Evolutionary conservation across 1,139 yeast species (phyloP), one percentile per base, ranked within the genome.

Genomic region (Suhomyces taliae): DNA sequence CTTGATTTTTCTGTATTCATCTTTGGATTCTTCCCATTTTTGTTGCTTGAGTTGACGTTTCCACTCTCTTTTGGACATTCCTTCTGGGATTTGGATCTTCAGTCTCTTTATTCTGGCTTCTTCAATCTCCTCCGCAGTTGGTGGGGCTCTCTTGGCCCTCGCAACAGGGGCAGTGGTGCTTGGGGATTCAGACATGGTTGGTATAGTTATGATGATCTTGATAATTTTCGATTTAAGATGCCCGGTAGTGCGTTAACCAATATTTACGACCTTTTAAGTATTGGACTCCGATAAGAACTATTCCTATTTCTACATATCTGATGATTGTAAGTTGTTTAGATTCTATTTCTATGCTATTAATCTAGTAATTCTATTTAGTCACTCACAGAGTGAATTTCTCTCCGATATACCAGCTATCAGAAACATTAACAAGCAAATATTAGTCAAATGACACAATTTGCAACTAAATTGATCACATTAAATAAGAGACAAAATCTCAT

Each of bases 41-140:
- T 80, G 70, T 50, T 74, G 76, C 55, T 80, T 83, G 57, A 85
- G 78, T 50, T 78, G 74, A 57, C 82, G 82, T 63, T 91, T 91
- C 85, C 90, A 91, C 52, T 87, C 91, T 15, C 80, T 79, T 60
- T 87, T 88, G 36, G 95, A 82, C 88, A 90, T 84, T 8, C 96
- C 96, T 51, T 83, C 90, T 1, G 96, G 96, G 10, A 82, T 71
- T 27, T 57, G 60, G 36, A 61, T 51, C 46, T 64, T 62, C 39
- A 40, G 39, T 37, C 49, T 48, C 34, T 53, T 53, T 12, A 48
- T 45, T 12, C 57, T 52, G 24, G 50, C 51, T 34, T 49, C 58
- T 39, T 55, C 56, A 37, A 55, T 55, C 40, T 50, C 58, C n/a
- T 47, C 54, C 33, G 48, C 53, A 6, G 58, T 55, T 2, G 56